Evolutionary conservation across 108 stramenopile species (phyloP).

Genomic region (Cyclotella sp.): DNA sequence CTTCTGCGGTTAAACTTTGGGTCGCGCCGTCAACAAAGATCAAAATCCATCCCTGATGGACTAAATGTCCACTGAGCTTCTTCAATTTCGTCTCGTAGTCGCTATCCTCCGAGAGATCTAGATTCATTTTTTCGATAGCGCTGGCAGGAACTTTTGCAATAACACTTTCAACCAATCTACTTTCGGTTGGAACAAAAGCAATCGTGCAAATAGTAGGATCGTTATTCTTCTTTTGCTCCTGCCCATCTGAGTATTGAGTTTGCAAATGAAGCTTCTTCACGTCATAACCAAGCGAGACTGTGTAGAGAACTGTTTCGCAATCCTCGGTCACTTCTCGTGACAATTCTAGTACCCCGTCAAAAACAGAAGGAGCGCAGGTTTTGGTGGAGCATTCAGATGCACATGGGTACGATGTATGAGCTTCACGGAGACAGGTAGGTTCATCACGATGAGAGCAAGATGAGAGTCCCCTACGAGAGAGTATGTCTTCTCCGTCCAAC

Average conservation of each 20-base stretch:
- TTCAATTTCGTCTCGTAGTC: constrained; percentile 26
- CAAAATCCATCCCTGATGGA: constrained; percentile 55
- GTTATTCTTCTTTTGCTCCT: constrained; percentile 32
- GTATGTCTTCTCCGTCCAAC: constrained; percentile 56
- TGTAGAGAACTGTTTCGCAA: constrained; percentile 80
- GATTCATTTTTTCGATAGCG: constrained; percentile 46
- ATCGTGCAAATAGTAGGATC: constrained; percentile 73
- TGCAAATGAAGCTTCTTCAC: constrained; percentile 52
- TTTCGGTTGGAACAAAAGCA: constrained; percentile 74
- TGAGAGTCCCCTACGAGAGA: constrained; percentile 45
- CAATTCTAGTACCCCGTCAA: constrained; percentile 58
- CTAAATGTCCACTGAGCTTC: constrained; percentile 70
- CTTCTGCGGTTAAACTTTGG: constrained; percentile 45
- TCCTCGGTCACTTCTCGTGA: constrained; percentile 61
- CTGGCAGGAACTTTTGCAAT: constrained; percentile 60
- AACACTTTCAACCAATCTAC: constrained; percentile 58
- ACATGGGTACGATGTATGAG: constrained; percentile 59
- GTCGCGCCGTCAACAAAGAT: constrained; percentile 38
- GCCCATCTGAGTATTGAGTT: constrained; percentile 66
- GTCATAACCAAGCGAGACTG: constrained; percentile 65
- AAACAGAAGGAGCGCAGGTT: constrained; percentile 69
- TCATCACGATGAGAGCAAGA: constrained; percentile 58
- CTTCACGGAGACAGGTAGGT: constrained; percentile 50
- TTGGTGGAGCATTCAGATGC: constrained; percentile 73
- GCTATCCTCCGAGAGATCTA: constrained; percentile 47